Percentiles rank a stretch among this genome's conserved stretches.
These are phyloP conservation scores for Phytophthora pluvialis DNA, from an alignment of 352 stramenopile genomes.

Conservation along the genomic window DNA sequence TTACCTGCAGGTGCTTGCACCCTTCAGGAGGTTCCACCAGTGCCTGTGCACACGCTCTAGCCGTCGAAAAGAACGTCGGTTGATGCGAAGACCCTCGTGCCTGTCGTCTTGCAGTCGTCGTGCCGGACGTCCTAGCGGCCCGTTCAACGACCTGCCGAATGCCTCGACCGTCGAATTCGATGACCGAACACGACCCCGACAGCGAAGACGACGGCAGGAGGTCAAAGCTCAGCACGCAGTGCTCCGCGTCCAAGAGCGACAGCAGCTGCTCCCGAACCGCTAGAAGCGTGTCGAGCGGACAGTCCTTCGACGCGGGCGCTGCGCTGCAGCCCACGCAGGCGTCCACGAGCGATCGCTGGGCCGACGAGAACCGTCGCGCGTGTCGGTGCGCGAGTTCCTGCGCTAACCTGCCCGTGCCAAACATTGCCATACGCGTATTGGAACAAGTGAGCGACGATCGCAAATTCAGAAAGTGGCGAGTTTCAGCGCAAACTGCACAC, in stretches of 20 bases:
- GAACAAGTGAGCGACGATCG: constrained; percentile 8
- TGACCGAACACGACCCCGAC: constrained; percentile 24
- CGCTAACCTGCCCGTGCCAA: constrained; percentile 39
- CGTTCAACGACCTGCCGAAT: constrained; percentile 50
- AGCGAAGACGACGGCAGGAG: constrained; percentile 5
- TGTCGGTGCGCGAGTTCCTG: constrained; percentile 55
- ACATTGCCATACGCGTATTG: constrained; percentile 1
- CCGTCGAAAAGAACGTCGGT: constrained; percentile 47
- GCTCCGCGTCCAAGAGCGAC: constrained; percentile 64
- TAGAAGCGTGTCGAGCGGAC: constrained; percentile 22
- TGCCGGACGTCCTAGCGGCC: constrained; percentile 28
- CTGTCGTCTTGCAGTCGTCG: constrained; percentile 29
- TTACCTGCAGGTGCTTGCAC: constrained; percentile 54
- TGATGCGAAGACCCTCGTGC: constrained; percentile 14
- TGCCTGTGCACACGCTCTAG: constrained; percentile 25
- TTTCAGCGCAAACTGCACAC: constrained; percentile 11
- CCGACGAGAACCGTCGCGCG: constrained; percentile 54
- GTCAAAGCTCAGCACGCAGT: constrained; percentile 70
- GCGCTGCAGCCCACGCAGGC: constrained; percentile 22
- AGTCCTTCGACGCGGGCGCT: neutral
- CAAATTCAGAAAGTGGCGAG: constrained; percentile 3
- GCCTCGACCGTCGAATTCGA: constrained; percentile 66
- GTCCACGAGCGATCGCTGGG: constrained; percentile 61
- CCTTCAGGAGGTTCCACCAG: constrained; percentile 35
- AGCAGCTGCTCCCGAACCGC: constrained; percentile 65